Base-by-base conservation (phyloP, 2,329 filamentous ascomycete genomes). In the Pseudogymnoascus sp. region DNA sequence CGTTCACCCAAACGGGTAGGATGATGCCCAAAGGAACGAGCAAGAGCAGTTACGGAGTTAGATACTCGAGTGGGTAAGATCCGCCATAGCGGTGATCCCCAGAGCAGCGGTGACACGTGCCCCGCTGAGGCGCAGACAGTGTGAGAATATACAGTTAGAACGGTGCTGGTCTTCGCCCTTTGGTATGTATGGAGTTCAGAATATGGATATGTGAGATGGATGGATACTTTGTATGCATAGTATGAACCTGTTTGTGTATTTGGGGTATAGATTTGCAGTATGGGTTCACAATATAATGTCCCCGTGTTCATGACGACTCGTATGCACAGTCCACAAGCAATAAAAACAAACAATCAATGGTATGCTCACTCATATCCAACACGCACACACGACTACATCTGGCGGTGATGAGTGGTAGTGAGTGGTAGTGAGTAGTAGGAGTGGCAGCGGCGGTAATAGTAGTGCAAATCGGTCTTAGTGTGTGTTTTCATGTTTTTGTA, bases 81-180 rank as follows among this genome's bases (percentile, higher is more conserved):
- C 50, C 50, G 4, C 50, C 50, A 21, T 5, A 12, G 28, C 5
- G 50, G 5, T 56, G 50, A 56, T 56, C 50, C 14, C 50, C 50
- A 35, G 28, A 56, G 28, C 50, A 56, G 16, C 50, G 50, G 50
- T 56, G 50, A 56, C 50, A 56, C 50, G 50, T 33, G 50, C 50
- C 50, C 50, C 50, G 50, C 50, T 56, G 50, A 8, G 16, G 5
- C 28, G 25, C 50, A 56, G 50, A 21, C 18, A 8, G 16, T 21
- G 28, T 33, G 28, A 35, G 28, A 35, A 56, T n/a, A 56, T 56
- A 21, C 16, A 33, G 50, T 12, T 35, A 35, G 28, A 14, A 3
- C 23, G n/a, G 23, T 31, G 25, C 2, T 10, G 23, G 1, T 53
- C 28, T 56, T 56, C 25, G 14, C 7, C 31, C n/a, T 31, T 53